phyloP scores from a whole-genome alignment of 495 filamentous ascomycete species.

The Mytilinidion resinicola region DNA sequence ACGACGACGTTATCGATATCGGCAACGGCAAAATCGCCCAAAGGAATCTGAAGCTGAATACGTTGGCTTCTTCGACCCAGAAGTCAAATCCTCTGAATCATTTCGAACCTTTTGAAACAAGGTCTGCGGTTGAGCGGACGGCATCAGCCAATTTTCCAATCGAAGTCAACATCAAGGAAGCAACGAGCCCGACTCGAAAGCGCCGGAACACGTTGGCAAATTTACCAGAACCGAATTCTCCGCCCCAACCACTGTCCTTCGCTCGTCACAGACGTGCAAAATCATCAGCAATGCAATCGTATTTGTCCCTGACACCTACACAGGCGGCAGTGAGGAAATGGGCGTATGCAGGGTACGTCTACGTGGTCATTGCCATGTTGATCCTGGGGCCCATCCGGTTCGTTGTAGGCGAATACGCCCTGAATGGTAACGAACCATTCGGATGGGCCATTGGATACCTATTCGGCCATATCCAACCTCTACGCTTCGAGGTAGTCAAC shows the following conservation, averaged over 20 bases:
- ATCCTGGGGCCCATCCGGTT: conserved; percentile 65
- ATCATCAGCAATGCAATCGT: conserved; percentile 60
- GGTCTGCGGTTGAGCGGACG: conserved; percentile 21
- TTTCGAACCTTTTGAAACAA: neutral
- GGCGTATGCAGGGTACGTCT: conserved; percentile 75
- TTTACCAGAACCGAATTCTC: neutral
- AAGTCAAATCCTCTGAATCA: too few species aligned
- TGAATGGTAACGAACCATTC: conserved; percentile 71
- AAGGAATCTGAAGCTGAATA: conserved; percentile 14
- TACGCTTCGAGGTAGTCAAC: conserved; percentile 54
- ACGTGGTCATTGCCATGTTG: conserved; percentile 54
- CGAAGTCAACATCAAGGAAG: neutral
- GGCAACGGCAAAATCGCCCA: conserved; percentile 8
- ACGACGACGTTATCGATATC: conserved; percentile 31
- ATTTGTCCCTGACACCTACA: conserved; percentile 69
- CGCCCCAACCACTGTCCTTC: neutral
- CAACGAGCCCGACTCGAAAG: neutral
- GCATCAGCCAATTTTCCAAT: neutral
- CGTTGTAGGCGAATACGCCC: conserved; percentile 58
- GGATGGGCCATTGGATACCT: conserved; percentile 90
- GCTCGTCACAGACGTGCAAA: conserved; percentile 57
- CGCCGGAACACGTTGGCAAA: conserved; percentile 19
- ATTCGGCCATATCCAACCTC: conserved; percentile 61
- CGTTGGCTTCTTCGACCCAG: conserved; percentile 1
- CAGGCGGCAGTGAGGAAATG: conserved; percentile 74